phyloP scores from a whole-genome alignment of 2,329 filamentous ascomycete species.

The Colletotrichum plurivorum region DNA sequence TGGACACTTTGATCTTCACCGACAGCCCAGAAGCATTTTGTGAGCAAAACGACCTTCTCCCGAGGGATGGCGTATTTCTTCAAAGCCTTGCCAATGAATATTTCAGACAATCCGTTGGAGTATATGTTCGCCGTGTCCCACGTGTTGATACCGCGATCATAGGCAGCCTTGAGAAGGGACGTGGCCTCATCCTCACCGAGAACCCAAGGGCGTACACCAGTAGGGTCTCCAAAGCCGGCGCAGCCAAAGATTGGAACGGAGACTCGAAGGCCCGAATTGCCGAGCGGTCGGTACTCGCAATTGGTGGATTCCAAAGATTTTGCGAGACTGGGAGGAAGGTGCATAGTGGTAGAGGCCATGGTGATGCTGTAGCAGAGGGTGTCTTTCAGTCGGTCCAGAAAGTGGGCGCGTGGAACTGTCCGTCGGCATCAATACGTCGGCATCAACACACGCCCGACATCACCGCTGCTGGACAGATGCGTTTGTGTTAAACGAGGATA shows the following conservation, averaged over 20 bases:
- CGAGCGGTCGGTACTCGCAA: conserved; percentile 65
- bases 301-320: conserved; percentile 52
- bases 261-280: conserved; percentile 72
- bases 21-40: conserved; percentile 68
- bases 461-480: no score
- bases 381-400: no score
- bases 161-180: conserved; percentile 73
- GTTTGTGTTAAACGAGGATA: no score
- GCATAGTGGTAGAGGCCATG: neutral
- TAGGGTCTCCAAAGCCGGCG: conserved; percentile 71
- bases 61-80: conserved; percentile 71
- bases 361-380: neutral
- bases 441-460: no score
- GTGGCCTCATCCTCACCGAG: conserved; percentile 67
- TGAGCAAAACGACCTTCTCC: conserved; percentile 70
- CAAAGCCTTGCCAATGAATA: conserved; percentile 70
- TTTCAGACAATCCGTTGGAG: conserved; percentile 68
- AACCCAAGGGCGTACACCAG: conserved; percentile 68
- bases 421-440: no score
- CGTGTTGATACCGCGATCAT: conserved; percentile 74
- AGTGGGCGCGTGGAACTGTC: no score
- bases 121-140: conserved; percentile 70
- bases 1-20: conserved; percentile 53
- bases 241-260: conserved; percentile 75
- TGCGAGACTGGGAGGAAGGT: conserved; percentile 25